These are phyloP conservation scores for Fusarium dlaminii DNA, from an alignment of 2,329 filamentous ascomycete species.

Conservation along the genomic window DNA sequence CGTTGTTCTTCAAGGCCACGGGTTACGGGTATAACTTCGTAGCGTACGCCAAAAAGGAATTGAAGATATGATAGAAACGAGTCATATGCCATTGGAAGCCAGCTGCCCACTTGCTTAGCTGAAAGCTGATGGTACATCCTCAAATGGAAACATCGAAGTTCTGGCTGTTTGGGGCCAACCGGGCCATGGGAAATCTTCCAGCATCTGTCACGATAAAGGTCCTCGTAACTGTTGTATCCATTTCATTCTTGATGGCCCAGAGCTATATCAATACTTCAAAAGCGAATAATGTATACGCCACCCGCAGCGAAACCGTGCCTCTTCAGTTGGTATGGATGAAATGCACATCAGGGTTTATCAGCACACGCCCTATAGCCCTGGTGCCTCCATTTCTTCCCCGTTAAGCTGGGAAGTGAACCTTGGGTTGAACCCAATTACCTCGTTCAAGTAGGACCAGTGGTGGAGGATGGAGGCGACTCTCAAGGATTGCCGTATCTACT, in stretches of 20 bases:
- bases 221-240: neutral
- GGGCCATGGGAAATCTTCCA: rapidly evolving
- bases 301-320: neutral
- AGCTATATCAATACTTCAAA: neutral
- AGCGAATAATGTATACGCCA: neutral
- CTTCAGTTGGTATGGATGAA: neutral
- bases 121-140: neutral
- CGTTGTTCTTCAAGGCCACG: rapidly evolving
- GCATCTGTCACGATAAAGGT: neutral
- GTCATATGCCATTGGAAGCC: rapidly evolving
- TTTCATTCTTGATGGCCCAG: rapidly evolving
- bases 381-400: rapidly evolving
- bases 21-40: rapidly evolving
- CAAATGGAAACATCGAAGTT: no score
- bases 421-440: rapidly evolving
- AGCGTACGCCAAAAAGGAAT: neutral
- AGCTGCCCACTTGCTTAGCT: neutral
- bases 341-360: neutral
- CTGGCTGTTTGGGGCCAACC: rapidly evolving
- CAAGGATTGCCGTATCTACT: neutral
- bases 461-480: neutral
- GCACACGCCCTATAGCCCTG: rapidly evolving
- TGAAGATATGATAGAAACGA: no score
- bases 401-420: rapidly evolving
- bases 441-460: neutral